Conservation (phyloP, 2,329 filamentous ascomycete species). For the Paecilomyces variotii region DNA sequence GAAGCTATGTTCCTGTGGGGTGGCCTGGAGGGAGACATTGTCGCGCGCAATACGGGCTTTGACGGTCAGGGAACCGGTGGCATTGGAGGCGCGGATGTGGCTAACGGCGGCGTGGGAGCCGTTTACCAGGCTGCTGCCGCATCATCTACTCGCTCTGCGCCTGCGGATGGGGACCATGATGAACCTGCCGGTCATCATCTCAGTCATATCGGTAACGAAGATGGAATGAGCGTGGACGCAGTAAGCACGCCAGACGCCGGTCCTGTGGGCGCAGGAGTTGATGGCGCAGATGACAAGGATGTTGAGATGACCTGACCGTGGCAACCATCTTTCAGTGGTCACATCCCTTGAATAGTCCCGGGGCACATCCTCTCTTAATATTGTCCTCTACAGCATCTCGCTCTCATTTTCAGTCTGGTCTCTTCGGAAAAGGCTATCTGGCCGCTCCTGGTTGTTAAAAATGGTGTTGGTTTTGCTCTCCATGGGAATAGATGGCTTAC, state of each 20-base stretch:
- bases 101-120: conserved; percentile 24
- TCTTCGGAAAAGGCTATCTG: not conserved
- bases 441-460: not conserved
- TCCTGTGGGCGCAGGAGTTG: conserved; percentile 6
- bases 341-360: too few species aligned
- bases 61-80: conserved; percentile 17
- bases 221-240: conserved; percentile 16
- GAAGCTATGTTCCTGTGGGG: conserved; percentile 61
- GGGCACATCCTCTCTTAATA: not conserved
- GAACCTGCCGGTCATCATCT: conserved; percentile 10
- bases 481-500: not conserved
- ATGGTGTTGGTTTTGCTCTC: not conserved
- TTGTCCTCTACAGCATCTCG: not conserved
- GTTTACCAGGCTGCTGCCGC: conserved; percentile 19
- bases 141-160: conserved; percentile 2
- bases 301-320: conserved; percentile 4
- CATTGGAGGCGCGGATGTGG: conserved; percentile 23
- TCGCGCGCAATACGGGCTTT: conserved; percentile 14
- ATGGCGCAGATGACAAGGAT: conserved; percentile 18
- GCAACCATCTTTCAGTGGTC: not conserved
- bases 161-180: conserved; percentile 7
- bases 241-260: conserved; percentile 15
- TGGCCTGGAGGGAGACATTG: conserved; percentile 25
- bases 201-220: conserved; percentile 13
- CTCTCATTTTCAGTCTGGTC: not conserved